Conservation (phyloP, 2,329 filamentous ascomycete species). For the Fusarium nisikadoi region DNA sequence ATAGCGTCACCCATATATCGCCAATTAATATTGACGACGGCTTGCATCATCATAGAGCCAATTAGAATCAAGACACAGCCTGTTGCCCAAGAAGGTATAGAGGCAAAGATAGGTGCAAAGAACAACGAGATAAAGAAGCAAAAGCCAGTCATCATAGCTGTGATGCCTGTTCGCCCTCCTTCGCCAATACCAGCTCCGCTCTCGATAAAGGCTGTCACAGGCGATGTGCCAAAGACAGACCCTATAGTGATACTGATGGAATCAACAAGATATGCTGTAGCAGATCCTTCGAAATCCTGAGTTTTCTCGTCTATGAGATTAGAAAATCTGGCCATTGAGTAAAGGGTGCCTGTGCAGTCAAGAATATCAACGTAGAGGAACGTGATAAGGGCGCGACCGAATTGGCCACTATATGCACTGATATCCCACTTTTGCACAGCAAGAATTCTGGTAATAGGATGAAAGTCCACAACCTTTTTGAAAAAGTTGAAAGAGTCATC, state of each 20-base stretch:
- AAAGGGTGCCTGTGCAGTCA: neutral
- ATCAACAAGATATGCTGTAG: neutral
- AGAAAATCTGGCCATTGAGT: neutral
- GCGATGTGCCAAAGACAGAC: neutral
- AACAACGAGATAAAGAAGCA: neutral
- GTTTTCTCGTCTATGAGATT: neutral
- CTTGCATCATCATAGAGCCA: neutral
- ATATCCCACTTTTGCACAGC: neutral
- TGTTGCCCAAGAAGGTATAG: neutral
- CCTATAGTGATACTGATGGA: neutral
- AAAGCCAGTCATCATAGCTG: neutral
- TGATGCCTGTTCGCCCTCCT: neutral
- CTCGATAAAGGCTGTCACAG: neutral
- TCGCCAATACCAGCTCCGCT: neutral
- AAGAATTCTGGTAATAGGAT: neutral
- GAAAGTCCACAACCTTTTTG: neutral
- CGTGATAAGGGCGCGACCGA: neutral
- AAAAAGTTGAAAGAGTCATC: neutral
- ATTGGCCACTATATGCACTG: neutral
- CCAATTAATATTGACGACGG: neutral
- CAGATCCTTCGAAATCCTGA: neutral
- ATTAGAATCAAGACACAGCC: neutral
- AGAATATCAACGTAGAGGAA: neutral
- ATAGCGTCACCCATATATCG: neutral
- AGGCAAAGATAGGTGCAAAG: neutral